phyloP scores from a whole-genome alignment of 2,329 filamentous ascomycete species.

The Paradendryphiella salina region DNA sequence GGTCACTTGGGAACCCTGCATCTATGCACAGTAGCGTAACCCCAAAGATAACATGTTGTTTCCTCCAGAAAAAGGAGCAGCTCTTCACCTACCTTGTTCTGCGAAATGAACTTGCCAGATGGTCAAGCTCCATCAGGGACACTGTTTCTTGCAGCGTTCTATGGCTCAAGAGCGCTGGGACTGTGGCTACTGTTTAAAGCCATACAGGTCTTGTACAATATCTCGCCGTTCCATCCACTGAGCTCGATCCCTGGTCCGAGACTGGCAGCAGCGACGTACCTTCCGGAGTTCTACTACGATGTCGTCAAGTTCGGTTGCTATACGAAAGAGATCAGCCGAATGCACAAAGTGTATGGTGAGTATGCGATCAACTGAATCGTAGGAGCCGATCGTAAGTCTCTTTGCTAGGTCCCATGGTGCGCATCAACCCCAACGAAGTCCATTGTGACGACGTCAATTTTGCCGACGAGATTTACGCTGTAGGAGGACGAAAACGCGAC shows the following conservation, averaged over 20 bases:
- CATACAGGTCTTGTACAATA: conserved; percentile 28
- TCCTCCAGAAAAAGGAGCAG: too few species aligned
- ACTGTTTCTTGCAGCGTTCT: neutral
- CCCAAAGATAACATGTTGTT: too few species aligned
- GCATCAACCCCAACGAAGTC: conserved; percentile 41
- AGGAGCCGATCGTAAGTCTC: neutral
- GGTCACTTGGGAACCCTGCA: too few species aligned
- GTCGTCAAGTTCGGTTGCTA: conserved; percentile 38
- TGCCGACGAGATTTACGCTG: conserved; percentile 37
- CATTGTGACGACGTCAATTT: conserved; percentile 39
- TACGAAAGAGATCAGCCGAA: conserved; percentile 38
- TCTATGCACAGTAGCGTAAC: too few species aligned
- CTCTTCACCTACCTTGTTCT: neutral
- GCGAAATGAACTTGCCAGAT: neutral
- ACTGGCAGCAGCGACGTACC: conserved; percentile 41
- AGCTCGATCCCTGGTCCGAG: conserved; percentile 40
- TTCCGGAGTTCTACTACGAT: conserved; percentile 47
- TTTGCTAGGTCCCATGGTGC: conserved; percentile 37
- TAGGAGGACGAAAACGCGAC: conserved; percentile 30
- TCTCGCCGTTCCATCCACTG: conserved; percentile 37
- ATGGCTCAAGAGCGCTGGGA: conserved; percentile 9
- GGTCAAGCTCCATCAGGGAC: neutral
- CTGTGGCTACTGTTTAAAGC: conserved; percentile 20
- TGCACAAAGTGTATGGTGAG: conserved; percentile 46
- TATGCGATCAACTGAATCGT: neutral